Evolutionary conservation across 2,329 filamentous ascomycete species (phyloP).

Genomic region (Calonectria henricotiae): DNA sequence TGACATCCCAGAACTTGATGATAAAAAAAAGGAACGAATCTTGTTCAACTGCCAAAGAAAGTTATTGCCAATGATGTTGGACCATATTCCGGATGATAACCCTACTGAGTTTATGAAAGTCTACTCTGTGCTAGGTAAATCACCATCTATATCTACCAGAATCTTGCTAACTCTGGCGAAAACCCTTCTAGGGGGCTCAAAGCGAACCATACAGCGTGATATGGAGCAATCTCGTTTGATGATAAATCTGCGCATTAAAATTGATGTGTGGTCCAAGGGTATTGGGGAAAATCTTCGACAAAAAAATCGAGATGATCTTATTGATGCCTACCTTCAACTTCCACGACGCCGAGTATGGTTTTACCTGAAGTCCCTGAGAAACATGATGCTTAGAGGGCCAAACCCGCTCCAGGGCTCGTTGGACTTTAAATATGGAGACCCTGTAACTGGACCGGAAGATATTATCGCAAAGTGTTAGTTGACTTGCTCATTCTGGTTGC

Average conservation of each 20-base stretch:
- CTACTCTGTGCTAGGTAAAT: neutral
- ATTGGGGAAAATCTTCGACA: neutral
- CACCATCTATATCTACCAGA: too few species aligned
- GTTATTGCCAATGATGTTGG: neutral
- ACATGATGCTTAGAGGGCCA: neutral
- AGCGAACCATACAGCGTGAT: neutral
- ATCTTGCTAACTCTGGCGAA: neutral
- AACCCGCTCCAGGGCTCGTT: too few species aligned
- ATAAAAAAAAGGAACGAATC: neutral
- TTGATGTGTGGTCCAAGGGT: constrained; percentile 1
- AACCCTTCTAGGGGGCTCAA: neutral
- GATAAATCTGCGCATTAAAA: neutral
- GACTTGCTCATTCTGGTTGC: neutral
- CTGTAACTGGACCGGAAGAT: neutral
- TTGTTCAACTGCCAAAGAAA: neutral
- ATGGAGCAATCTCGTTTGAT: neutral
- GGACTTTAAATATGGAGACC: neutral
- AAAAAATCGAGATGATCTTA: neutral
- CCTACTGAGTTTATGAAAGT: constrained; percentile 1
- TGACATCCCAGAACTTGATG: neutral
- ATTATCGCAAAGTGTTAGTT: neutral
- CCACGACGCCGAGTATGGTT: neutral
- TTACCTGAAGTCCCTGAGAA: neutral
- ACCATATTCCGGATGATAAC: neutral
- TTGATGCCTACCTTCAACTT: neutral